Percentiles rank a stretch among this genome's conserved stretches.
phyloP scores from a whole-genome alignment of 345 rosid genomes.

The Gossypium rotundifolium region DNA sequence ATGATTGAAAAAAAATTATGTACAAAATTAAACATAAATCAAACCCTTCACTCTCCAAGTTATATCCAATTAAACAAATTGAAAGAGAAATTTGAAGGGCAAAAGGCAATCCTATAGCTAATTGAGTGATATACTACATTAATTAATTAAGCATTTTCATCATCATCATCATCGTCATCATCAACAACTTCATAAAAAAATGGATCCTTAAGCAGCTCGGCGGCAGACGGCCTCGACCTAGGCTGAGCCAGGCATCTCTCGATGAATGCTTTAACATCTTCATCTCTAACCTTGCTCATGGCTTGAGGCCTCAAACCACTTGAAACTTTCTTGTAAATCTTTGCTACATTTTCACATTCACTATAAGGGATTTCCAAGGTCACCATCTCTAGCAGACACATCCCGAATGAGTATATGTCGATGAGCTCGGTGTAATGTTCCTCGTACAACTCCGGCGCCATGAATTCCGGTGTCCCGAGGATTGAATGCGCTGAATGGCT shows the following conservation, averaged over 20 bases:
- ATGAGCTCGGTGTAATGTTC: slow-evolving; percentile 73
- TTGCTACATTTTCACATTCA: slow-evolving; percentile 67
- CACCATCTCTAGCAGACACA: slow-evolving; percentile 83
- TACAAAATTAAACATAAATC: background rate
- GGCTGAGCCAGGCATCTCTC: slow-evolving; percentile 68
- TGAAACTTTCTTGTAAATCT: slow-evolving; percentile 71
- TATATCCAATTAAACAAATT: background rate
- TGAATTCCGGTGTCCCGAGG: slow-evolving; percentile 84
- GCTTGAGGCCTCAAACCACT: slow-evolving; percentile 61
- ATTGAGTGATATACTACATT: too few relatives aligned
- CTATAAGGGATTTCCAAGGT: slow-evolving; percentile 68
- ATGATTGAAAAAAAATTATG: background rate
- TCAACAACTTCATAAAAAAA: slow-evolving; percentile 48
- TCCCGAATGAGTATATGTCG: slow-evolving; percentile 82
- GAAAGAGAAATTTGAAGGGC: background rate
- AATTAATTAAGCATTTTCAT: background rate
- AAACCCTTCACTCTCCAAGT: background rate
- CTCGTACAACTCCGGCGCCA: slow-evolving; percentile 90
- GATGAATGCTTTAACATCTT: slow-evolving; percentile 59
- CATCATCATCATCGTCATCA: slow-evolving; percentile 33
- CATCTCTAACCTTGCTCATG: slow-evolving; percentile 47
- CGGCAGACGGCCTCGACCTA: slow-evolving; percentile 62
- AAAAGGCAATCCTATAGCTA: background rate
- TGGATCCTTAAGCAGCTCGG: slow-evolving; percentile 56
- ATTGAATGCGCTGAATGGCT: slow-evolving; percentile 68